Evolutionary conservation across 1,139 yeast species (phyloP).

Genomic region (Protomyces pachydermus): DNA sequence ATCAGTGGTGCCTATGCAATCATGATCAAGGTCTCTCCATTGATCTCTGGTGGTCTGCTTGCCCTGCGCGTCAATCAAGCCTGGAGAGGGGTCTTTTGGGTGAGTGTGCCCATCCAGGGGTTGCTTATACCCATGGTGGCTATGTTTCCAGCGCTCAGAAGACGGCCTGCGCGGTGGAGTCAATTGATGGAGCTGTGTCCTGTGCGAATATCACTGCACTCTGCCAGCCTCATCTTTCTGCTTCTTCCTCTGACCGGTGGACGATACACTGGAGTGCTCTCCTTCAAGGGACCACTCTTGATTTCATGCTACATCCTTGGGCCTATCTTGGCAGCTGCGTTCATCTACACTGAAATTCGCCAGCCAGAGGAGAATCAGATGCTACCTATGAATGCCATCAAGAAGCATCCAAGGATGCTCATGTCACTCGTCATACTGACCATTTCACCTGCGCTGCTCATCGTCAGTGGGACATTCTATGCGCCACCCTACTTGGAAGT

Average conservation of each 20-base stretch:
- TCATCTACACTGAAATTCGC: conserved; percentile 2
- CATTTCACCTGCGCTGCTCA: background rate
- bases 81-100: conserved; percentile 22
- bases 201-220: conserved; percentile 5
- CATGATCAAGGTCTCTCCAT: conserved; percentile 17
- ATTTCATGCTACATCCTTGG: conserved; percentile 1
- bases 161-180: conserved; percentile 5
- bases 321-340: background rate
- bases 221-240: background rate
- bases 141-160: conserved; percentile 6
- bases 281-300: conserved; percentile 1
- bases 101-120: conserved; percentile 11
- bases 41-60: conserved; percentile 11
- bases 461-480: background rate
- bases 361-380: conserved; percentile 2
- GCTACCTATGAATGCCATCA: conserved; percentile 6
- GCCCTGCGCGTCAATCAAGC: background rate
- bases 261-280: background rate
- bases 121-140: background rate
- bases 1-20: conserved; percentile 15
- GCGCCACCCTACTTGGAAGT: conserved; percentile 18
- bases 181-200: conserved; percentile 6
- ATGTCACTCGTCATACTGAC: conserved; percentile 4
- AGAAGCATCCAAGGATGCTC: background rate
- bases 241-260: conserved; percentile 12